phyloP scores from a whole-genome alignment of 352 stramenopile genomes.

The Phytophthora agathidicida region DNA sequence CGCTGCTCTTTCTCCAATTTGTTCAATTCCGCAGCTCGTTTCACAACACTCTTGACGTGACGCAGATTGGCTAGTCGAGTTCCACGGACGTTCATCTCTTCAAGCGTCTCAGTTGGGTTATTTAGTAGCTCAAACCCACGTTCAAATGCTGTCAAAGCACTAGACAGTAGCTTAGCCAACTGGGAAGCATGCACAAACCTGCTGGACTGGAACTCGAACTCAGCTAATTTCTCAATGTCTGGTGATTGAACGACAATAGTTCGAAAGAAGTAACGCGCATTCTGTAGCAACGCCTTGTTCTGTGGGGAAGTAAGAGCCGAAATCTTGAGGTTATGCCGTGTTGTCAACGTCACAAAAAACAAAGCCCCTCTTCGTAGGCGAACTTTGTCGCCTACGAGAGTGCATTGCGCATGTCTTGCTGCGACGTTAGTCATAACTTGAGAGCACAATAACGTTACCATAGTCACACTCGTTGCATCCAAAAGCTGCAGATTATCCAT shows the following conservation, averaged over 20 bases:
- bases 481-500: constrained; percentile 46
- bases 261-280: constrained; percentile 50
- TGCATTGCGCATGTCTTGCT: constrained; percentile 45
- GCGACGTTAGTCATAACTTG: constrained; percentile 50
- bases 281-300: neutral
- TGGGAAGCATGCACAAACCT: constrained; percentile 41
- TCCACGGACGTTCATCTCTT: constrained; percentile 5
- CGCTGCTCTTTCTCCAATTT: constrained; percentile 20
- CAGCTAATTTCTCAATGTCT: constrained; percentile 47
- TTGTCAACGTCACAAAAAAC: constrained; percentile 38
- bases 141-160: constrained; percentile 33
- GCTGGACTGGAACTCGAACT: constrained; percentile 43
- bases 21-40: constrained; percentile 30
- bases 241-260: constrained; percentile 38
- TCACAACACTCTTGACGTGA: constrained; percentile 30
- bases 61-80: constrained; percentile 15
- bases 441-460: constrained; percentile 46
- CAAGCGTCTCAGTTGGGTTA: neutral
- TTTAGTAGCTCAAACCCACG: constrained; percentile 30
- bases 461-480: constrained; percentile 11
- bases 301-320: neutral
- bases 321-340: neutral
- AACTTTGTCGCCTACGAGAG: constrained; percentile 45
- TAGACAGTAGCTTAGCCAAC: constrained; percentile 45
- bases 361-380: constrained; percentile 53